A percentile compares a stretch with the other conserved stretches of the same genome.
Evolutionary conservation across 164 flowering plant genomes (phyloP).

Genomic region (Malania oleifera): DNA sequence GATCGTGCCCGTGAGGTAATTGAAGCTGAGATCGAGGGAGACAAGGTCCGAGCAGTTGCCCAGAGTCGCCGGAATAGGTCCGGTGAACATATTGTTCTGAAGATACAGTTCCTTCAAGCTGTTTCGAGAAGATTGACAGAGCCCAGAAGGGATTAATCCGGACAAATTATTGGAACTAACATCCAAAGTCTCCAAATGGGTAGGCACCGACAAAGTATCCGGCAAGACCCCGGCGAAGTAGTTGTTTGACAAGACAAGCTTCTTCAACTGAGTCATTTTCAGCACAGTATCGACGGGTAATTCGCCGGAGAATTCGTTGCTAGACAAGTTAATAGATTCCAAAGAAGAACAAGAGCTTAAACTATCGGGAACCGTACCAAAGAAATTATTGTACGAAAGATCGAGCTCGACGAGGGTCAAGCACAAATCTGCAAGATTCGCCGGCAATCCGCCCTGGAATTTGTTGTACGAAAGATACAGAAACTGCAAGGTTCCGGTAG

Average conservation of each 20-base stretch:
- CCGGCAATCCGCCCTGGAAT: constrained; percentile 54
- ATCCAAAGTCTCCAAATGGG: constrained; percentile 65
- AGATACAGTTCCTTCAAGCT: constrained; percentile 58
- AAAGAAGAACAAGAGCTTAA: constrained; percentile 50
- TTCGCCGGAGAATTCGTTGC: constrained; percentile 61
- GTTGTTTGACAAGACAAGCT: constrained; percentile 49
- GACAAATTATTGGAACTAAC: constrained; percentile 73
- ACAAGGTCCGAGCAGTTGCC: constrained; percentile 74
- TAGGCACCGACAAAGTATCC: constrained; percentile 41
- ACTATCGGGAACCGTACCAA: constrained; percentile 55
- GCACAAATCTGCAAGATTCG: constrained; percentile 34
- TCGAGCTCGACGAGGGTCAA: constrained; percentile 51
- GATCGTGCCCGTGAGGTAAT: constrained; percentile 66
- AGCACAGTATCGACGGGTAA: constrained; percentile 47
- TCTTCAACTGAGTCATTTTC: constrained; percentile 51
- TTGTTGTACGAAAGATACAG: constrained; percentile 44
- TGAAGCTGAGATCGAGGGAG: constrained; percentile 87
- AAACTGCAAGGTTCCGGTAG: constrained; percentile 32
- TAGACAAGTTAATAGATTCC: constrained; percentile 51
- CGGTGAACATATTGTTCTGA: constrained; percentile 65
- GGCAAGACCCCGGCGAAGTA: constrained; percentile 50
- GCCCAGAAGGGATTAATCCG: constrained; percentile 54
- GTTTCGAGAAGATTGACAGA: constrained; percentile 42
- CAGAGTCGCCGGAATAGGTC: constrained; percentile 54
- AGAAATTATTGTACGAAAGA: constrained; percentile 53